Evolutionary conservation across 2,329 filamentous ascomycete species (phyloP), one percentile per base, ranked within the genome.

Genomic region (Raffaelea arxii): DNA sequence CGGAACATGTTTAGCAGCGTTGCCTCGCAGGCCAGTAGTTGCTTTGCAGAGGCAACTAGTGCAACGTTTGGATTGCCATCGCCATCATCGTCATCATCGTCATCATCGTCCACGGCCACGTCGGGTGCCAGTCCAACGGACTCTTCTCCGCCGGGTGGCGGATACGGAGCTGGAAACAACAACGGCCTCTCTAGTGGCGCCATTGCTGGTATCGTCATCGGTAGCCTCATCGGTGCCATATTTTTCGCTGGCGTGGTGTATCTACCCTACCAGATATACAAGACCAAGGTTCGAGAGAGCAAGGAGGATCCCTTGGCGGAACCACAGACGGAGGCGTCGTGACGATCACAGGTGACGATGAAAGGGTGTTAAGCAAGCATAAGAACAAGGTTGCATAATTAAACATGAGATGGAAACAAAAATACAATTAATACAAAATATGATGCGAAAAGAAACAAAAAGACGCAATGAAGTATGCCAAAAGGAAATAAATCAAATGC

Each of bases 291-390:
- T 21, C 37, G 27, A 16, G 10, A 32, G 27, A 18, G 18, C 23
- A 27, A 25, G 6, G 18, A 12, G 6, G 14, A 14, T 6, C 3
- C 35, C 45, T 54, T 35, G 51, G 49, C 37, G 18, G 16, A 32
- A 9, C 27, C 10, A 32, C n/a, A n/a, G 16, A 9, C 27, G 9
- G 10, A 32, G 27, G 10, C 27, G 10, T 32, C 10, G 27, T 10
- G 27, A 32, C 35, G 35, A 37, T 25, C 14, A 25, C n/a, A n/a
- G n/a, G n/a, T n/a, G n/a, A n/a, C n/a, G n/a, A n/a, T n/a, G n/a
- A n/a, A n/a, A n/a, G n/a, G n/a, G n/a, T n/a, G n/a, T n/a, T n/a
- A n/a, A n/a, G n/a, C n/a, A n/a, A n/a, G n/a, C n/a, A n/a, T n/a
- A n/a, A n/a, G n/a, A n/a, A n/a, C n/a, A n/a, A n/a, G n/a, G n/a